Evolutionary conservation across 75 land plant genomes (phyloP).

Genomic region (Selaginella tamariscina): DNA sequence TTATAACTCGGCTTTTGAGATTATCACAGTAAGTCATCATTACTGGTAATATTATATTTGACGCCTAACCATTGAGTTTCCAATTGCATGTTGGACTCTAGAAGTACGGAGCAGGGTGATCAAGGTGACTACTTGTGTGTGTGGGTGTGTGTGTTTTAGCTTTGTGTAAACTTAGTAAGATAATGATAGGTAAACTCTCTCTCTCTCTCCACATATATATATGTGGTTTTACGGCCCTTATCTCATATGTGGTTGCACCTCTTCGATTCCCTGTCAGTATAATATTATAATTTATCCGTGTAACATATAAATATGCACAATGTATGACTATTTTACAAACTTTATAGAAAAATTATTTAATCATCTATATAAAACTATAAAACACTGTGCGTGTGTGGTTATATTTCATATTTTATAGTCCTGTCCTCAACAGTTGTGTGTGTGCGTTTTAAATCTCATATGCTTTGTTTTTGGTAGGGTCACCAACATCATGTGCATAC

Average conservation of each 20-base stretch:
- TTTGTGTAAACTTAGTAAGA: too few relatives aligned
- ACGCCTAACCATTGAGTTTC: neutral
- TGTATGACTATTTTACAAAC: too few relatives aligned
- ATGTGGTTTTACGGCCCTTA: too few relatives aligned
- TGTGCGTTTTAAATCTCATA: neutral
- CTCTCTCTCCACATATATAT: too few relatives aligned
- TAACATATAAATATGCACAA: too few relatives aligned
- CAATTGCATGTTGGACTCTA: slow-evolving; percentile 8
- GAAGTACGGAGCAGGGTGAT: slow-evolving; percentile 25
- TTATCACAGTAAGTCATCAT: slow-evolving; percentile 7
- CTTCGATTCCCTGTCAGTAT: too few relatives aligned
- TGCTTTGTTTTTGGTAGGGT: neutral
- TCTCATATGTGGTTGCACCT: slow-evolving; percentile 5
- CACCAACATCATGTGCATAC: slow-evolving; percentile 12
- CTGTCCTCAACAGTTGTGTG: slow-evolving; percentile 5
- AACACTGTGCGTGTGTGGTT: too few relatives aligned
- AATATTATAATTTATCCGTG: too few relatives aligned
- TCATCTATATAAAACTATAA: too few relatives aligned
- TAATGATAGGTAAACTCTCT: too few relatives aligned
- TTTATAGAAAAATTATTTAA: too few relatives aligned
- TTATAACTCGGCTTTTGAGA: slow-evolving; percentile 8
- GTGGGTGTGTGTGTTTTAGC: neutral
- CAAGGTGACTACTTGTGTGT: slow-evolving; percentile 9
- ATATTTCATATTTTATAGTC: slow-evolving; percentile 1
- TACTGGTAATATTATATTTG: neutral